Percentiles rank a stretch among this genome's conserved stretches.
Conservation (phyloP, 1,284 basidiomycete genomes). For the Cryptococcus sp. region DNA sequence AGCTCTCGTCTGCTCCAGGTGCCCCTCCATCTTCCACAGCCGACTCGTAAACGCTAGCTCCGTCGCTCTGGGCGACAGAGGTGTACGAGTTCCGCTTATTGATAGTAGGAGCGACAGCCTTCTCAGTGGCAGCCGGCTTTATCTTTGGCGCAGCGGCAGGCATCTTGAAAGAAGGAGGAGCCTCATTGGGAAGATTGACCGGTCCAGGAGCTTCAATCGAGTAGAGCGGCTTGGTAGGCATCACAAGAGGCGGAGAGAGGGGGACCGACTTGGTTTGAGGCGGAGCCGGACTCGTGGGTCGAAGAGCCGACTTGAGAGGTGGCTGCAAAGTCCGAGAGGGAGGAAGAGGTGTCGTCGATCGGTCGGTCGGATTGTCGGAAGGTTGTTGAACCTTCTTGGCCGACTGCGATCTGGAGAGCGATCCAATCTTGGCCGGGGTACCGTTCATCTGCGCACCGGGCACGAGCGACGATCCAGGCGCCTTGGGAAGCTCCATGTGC, state of each 20-base stretch:
- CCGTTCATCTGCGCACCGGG: constrained; percentile 4
- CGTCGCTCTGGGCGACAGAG: constrained; percentile 23
- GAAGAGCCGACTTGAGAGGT: constrained; percentile 44
- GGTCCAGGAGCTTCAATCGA: constrained; percentile 38
- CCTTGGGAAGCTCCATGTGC: constrained; percentile 35
- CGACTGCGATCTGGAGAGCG: constrained; percentile 22
- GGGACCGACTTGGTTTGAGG: too few relatives aligned
- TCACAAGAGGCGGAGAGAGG: constrained; percentile 8
- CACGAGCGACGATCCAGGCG: constrained; percentile 38
- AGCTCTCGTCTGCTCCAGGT: neutral
- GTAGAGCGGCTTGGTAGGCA: constrained; percentile 26
- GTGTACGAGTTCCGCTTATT: constrained; percentile 22
- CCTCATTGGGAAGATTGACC: constrained; percentile 26
- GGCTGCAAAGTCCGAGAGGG: constrained; percentile 35
- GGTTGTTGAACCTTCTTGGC: constrained; percentile 6
- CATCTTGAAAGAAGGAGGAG: constrained; percentile 4
- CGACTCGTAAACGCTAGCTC: constrained; percentile 41
- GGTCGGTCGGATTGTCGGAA: constrained; percentile 2
- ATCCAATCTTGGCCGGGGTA: neutral
- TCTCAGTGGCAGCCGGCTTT: neutral
- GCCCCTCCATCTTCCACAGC: constrained; percentile 28
- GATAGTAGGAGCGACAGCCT: neutral
- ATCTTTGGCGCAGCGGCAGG: constrained; percentile 7
- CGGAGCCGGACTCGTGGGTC: constrained; percentile 34
- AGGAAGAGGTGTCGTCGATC: constrained; percentile 33